Conservation (phyloP, 768 basidiomycete genomes). For the Lentinula detonsa region DNA sequence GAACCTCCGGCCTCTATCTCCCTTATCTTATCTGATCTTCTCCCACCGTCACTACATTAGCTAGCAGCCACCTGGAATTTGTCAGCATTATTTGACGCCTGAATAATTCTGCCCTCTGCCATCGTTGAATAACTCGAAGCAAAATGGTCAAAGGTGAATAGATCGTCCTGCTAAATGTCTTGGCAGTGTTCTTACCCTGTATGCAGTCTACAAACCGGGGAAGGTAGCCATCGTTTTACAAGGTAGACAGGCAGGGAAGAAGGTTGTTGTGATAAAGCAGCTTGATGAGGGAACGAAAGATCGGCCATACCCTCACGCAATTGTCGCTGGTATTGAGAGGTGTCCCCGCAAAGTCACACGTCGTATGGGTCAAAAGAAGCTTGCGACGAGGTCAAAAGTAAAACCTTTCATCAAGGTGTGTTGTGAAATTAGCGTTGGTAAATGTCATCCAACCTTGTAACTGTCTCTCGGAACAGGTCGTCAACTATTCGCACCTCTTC, state of each 20-base stretch:
- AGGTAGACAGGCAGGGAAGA: conserved; percentile 98
- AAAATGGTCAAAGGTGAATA: conserved; percentile 56
- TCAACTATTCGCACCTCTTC: conserved; percentile 99
- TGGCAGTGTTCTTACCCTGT: conserved; percentile 10
- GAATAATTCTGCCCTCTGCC: background rate
- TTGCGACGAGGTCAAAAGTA: conserved; percentile 89
- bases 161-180: conserved; percentile 5
- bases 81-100: background rate
- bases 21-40: no score
- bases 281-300: conserved; percentile 96
- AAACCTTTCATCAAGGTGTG: conserved; percentile 62
- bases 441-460: background rate
- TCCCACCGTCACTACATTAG: no score
- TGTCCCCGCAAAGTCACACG: conserved; percentile 98
- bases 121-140: conserved; percentile 2
- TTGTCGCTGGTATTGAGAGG: conserved; percentile 97
- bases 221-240: conserved; percentile 98
- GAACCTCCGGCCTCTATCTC: no score
- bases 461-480: conserved; percentile 38
- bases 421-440: background rate
- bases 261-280: conserved; percentile 99
- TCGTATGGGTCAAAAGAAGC: conserved; percentile 95
- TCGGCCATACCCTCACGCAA: conserved; percentile 93
- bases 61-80: background rate
- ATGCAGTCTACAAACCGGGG: conserved; percentile 87